Percentiles rank a stretch among this genome's conserved stretches.
Conservation (phyloP, 2,329 filamentous ascomycete species). For the Bertia moriformis region DNA sequence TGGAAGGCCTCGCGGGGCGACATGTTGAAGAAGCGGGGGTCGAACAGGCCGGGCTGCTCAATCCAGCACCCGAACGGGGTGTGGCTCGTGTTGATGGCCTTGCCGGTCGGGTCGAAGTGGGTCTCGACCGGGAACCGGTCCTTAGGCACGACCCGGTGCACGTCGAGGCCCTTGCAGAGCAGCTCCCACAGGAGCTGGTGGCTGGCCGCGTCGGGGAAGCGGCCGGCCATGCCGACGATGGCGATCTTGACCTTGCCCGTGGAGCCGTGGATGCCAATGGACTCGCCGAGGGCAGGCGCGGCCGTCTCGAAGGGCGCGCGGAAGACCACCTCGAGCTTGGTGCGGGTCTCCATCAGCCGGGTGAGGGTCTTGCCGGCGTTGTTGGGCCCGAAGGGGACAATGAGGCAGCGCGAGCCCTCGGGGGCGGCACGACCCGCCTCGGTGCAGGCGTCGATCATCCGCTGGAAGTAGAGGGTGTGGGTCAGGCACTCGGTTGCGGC, state of each 20-base stretch:
- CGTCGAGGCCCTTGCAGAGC: conserved; percentile 60
- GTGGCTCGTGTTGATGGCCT: conserved; percentile 62
- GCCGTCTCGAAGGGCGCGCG: conserved; percentile 18
- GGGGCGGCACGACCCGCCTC: conserved; percentile 21
- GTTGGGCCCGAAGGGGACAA: conserved; percentile 34
- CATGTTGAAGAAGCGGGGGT: conserved; percentile 80
- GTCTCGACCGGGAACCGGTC: conserved; percentile 63
- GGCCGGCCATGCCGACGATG: conserved; percentile 70
- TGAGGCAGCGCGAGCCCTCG: conserved; percentile 21
- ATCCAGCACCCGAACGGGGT: conserved; percentile 65
- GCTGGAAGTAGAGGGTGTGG: conserved; percentile 29
- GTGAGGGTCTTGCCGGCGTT: conserved; percentile 30
- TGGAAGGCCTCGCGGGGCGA: conserved; percentile 67
- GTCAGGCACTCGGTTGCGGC: conserved; percentile 33
- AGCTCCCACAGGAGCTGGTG: conserved; percentile 64
- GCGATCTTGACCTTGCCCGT: conserved; percentile 54
- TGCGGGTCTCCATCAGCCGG: conserved; percentile 23
- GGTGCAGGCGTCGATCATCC: conserved; percentile 30
- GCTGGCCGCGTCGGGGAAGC: conserved; percentile 60
- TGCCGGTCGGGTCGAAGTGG: conserved; percentile 58
- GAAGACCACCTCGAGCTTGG: conserved; percentile 18
- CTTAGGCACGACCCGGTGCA: conserved; percentile 50
- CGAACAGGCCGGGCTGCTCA: conserved; percentile 63
- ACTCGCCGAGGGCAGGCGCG: conserved; percentile 15
- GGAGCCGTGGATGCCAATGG: conserved; percentile 30